A percentile compares a stretch with the other conserved stretches of the same genome.
phyloP scores from a whole-genome alignment of 2,329 filamentous ascomycete species.

The Botrytis deweyae region DNA sequence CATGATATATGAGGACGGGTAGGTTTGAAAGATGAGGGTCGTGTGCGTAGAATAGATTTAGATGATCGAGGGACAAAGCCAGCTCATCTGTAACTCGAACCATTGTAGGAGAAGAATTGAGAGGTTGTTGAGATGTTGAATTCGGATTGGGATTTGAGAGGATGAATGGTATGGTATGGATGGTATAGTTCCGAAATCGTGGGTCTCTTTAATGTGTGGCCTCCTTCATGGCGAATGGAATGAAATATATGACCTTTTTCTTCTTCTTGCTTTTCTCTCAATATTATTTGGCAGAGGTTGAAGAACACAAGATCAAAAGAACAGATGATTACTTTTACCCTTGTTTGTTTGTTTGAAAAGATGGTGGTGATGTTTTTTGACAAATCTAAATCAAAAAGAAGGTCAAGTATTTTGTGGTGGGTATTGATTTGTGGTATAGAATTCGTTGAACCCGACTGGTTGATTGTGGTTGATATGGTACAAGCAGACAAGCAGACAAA shows the following conservation, averaged over 20 bases:
- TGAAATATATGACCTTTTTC: not conserved
- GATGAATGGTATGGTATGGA: slow-evolving; percentile 10
- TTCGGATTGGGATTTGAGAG: slow-evolving; percentile 18
- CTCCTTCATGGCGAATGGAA: slow-evolving; percentile 20
- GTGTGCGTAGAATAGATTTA: slow-evolving; percentile 85
- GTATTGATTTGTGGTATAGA: not conserved
- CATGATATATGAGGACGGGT: slow-evolving; percentile 87
- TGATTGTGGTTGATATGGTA: not conserved
- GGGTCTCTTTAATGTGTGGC: slow-evolving; percentile 19
- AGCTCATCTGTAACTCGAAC: slow-evolving; percentile 78
- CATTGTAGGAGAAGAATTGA: slow-evolving; percentile 57
- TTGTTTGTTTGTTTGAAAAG: not conserved
- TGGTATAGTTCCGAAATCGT: slow-evolving; percentile 9
- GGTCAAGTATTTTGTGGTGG: not conserved
- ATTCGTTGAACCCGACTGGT: slow-evolving; percentile 4
- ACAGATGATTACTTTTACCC: not conserved
- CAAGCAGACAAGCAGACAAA: not conserved
- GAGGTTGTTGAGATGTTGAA: slow-evolving; percentile 30
- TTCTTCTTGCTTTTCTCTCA: not conserved
- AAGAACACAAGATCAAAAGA: not conserved
- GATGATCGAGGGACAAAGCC: slow-evolving; percentile 73
- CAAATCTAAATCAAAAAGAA: not conserved
- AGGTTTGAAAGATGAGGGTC: slow-evolving; percentile 81
- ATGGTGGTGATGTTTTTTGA: not conserved
- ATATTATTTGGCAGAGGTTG: not conserved